Conservation (phyloP, 2,329 filamentous ascomycete species). For the Venturia nashicola region DNA sequence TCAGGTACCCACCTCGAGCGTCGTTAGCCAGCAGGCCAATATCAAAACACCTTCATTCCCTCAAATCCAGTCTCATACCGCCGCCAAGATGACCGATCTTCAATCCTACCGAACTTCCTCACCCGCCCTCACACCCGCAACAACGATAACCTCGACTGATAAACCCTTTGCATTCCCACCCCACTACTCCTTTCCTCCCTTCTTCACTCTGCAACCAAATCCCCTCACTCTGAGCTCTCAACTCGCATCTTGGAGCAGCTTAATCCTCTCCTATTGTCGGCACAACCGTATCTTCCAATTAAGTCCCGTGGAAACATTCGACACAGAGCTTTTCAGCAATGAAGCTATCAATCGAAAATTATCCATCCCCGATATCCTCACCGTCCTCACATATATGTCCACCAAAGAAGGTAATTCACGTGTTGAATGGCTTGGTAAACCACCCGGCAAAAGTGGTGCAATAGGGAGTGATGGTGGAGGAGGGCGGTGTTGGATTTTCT, state of each 20-base stretch:
- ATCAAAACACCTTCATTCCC: neutral
- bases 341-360: slow-evolving; percentile 30
- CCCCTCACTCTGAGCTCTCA: slow-evolving; percentile 61
- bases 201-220: slow-evolving; percentile 75
- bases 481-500: slow-evolving; percentile 57
- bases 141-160: neutral
- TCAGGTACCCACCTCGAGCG: neutral
- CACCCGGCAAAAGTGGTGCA: neutral
- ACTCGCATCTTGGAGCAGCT: slow-evolving; percentile 71
- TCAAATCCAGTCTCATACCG: neutral
- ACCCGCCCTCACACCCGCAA: neutral
- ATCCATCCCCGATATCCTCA: slow-evolving; percentile 38
- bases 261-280: slow-evolving; percentile 74
- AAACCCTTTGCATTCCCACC: slow-evolving; percentile 29
- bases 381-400: slow-evolving; percentile 45
- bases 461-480: neutral
- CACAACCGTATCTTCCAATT: slow-evolving; percentile 68
- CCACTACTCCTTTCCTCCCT: slow-evolving; percentile 65
- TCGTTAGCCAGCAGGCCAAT: neutral
- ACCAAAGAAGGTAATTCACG: slow-evolving; percentile 38
- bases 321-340: slow-evolving; percentile 47
- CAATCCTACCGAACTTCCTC: neutral
- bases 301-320: slow-evolving; percentile 48
- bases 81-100: neutral
- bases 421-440: slow-evolving; percentile 50